These are phyloP conservation scores for Pseudopediastrum boryanum DNA, from an alignment of 139 green algal genomes.

Conservation along the genomic window DNA sequence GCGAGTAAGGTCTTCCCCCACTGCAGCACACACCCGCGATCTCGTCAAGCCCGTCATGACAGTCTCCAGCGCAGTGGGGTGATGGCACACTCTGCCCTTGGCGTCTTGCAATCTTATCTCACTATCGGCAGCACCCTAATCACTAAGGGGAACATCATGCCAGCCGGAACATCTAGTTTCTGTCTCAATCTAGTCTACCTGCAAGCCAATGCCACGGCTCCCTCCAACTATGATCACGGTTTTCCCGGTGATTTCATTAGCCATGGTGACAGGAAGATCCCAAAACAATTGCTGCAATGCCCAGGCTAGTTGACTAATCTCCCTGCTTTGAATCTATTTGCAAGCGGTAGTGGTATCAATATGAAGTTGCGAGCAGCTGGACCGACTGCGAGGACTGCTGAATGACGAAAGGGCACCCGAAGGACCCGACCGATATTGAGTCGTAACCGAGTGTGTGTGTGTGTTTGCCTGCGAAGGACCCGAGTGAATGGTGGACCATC, in stretches of 20 bases:
- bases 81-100: not conserved
- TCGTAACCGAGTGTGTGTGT: no score
- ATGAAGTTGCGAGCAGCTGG: no score
- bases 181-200: not conserved
- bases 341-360: no score
- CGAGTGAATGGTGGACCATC: no score
- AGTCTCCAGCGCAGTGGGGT: not conserved
- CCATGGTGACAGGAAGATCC: no score
- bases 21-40: not conserved
- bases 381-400: no score
- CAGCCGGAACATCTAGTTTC: not conserved
- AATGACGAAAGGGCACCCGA: no score
- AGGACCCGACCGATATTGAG: no score
- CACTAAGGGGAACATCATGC: not conserved
- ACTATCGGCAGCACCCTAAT: not conserved
- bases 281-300: no score
- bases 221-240: not conserved
- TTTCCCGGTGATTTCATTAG: conserved; percentile 15
- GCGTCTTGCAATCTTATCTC: not conserved
- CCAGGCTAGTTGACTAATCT: no score
- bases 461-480: no score
- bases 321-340: no score
- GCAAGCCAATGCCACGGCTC: conserved; percentile 3
- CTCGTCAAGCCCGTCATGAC: not conserved
- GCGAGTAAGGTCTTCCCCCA: not conserved